Percentiles rank a stretch among this genome's conserved stretches.
phyloP scores from a whole-genome alignment of 768 basidiomycete species.

The Agrocybe pediades region DNA sequence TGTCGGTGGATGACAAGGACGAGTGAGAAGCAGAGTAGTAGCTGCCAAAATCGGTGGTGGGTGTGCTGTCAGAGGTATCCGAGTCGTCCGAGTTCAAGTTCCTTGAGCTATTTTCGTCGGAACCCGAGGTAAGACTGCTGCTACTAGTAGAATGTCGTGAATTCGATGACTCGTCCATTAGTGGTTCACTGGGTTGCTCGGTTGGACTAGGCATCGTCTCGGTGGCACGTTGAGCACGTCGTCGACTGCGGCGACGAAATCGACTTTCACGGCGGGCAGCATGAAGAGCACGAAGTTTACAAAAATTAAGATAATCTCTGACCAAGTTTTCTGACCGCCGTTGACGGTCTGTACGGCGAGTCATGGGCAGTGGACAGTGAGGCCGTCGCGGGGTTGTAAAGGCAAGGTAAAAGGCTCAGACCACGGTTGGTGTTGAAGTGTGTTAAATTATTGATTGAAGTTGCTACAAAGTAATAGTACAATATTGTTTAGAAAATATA shows the following conservation, averaged over 20 bases:
- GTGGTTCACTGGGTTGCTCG: not conserved
- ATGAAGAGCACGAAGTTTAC: not conserved
- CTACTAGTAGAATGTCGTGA: too few relatives aligned
- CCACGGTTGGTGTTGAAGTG: too few relatives aligned
- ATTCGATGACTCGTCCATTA: not conserved
- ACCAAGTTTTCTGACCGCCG: not conserved
- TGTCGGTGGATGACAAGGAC: slow-evolving; percentile 21
- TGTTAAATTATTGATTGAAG: too few relatives aligned
- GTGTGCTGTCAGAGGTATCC: not conserved
- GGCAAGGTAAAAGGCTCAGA: too few relatives aligned
- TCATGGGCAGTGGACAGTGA: too few relatives aligned
- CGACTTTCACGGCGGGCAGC: not conserved
- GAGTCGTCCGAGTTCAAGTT: not conserved
- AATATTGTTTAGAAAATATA: too few relatives aligned
- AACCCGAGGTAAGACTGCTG: not conserved
- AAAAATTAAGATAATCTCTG: not conserved
- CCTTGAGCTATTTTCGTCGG: not conserved
- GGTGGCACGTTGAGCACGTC: not conserved
- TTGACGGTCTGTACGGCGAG: not conserved
- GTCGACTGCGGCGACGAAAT: too few relatives aligned
- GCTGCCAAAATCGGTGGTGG: too few relatives aligned
- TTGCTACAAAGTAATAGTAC: too few relatives aligned
- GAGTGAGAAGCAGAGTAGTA: too few relatives aligned
- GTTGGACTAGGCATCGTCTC: not conserved
- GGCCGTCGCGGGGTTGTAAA: not conserved